Base-by-base conservation (phyloP, 768 basidiomycete species). In the Tricholoma sp. region DNA sequence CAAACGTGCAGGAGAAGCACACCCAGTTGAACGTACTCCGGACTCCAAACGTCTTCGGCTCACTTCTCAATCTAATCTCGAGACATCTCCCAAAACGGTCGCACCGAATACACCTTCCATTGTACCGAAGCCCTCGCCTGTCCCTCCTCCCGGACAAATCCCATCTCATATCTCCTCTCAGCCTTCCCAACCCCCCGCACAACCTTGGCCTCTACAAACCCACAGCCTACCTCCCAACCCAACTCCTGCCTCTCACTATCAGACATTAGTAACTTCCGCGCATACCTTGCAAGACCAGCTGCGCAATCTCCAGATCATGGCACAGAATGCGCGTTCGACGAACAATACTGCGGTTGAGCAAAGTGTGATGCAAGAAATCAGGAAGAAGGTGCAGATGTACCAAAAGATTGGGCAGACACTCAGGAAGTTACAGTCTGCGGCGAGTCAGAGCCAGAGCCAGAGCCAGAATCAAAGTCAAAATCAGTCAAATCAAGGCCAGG, bases 21-120 rank as follows among this genome's bases (percentile, higher is more conserved):
- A 58, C 48, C 57, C 41, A 50, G 57, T 59, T 9, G 72, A 67
- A 63, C 70, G 59, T 59, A 70, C 74, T 6, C 74, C 79, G 45
- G 83, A 85, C 47, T 20, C 75, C 28, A 84, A 83, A 62, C 75
- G 77, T 52, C 68, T 68, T 6, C 71, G 74, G 36, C 59, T 77
- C 11, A 65, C 67, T 11, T 57, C 69, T 8, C 60, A 63, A 8
- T 57, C 56, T 48, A 53, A 61, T 28, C 48, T 54, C n/a, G 63
- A 64, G 13, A 65, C 62, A 28, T 63, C 60, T 17, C 65, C 67
- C 20, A 63, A 66, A 54, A 39, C 56, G 34, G 60, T 66, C 17
- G 53, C 65, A 5, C 60, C 64, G 8, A 57, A 58, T 29, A 59
- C 57, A 6, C 63, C 68, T 17, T 57, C 72, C 49, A 65, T 56